Base-by-base conservation (phyloP, 257 asterid species). In the Primulina huaijiensis region DNA sequence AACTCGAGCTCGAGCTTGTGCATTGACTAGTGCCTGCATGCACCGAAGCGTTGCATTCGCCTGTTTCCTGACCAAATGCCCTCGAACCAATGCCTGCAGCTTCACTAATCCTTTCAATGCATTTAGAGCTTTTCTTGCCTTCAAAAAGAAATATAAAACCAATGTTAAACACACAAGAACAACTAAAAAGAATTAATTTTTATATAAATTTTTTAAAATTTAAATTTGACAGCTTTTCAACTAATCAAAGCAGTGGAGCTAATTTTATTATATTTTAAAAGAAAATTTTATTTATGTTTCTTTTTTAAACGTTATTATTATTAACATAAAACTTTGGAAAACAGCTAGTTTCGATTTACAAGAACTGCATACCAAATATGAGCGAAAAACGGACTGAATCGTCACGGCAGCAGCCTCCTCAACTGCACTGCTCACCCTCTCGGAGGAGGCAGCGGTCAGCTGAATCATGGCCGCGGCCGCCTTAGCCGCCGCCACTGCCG, bases 81-180 rank as follows among this genome's bases (percentile, higher is more conserved):
- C 99, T 62, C 99, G 86, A 6, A 89, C 95, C 81, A 94, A 43
- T 16, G 97, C 99, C 77, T 93, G 97, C 80, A 93, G 69, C 82
- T 90, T 90, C 78, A 90, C 99, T 55, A 94, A 74, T 55, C 99
- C 99, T 76, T 75, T 89, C 85, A 94, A 74, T 30, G 99, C 99
- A 84, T 94, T 94, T 92, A 94, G 58, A 23, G 99, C 97, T 74
- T 89, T 91, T 73, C 97, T 83, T 46, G 99, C 95, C 99, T 93
- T 73, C 8, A 69, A 53, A 78, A 19, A 16, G n/a, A 11, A 43
- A 43, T 0, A 43, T 12, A 12, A 43, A 43, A 43, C 53, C n/a
- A 11, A 43, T 40, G 50, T 40, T 40, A 40, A 3, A 40, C 50
- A 8, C 50, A 40, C 14, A 40, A 1, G 16, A 40, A 35, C 30